Evolutionary conservation across 768 basidiomycete species (phyloP).

Genomic region (Hygrophoropsis aurantiaca): DNA sequence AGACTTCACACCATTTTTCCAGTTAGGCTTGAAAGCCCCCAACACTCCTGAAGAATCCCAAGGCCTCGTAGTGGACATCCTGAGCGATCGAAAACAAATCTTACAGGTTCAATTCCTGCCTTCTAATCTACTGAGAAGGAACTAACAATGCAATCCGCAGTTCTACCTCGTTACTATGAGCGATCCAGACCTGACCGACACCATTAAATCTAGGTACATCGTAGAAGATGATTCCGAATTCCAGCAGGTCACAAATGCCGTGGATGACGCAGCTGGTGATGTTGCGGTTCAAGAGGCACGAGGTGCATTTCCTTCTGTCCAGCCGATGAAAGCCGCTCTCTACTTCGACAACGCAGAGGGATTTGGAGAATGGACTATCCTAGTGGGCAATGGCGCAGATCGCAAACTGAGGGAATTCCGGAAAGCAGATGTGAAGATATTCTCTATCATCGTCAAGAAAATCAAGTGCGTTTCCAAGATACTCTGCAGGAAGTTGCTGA

Average conservation of each 20-base stretch:
- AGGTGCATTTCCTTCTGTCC: slow-evolving; percentile 45
- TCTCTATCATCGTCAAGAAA: slow-evolving; percentile 62
- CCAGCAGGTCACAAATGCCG: background rate
- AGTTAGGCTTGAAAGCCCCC: slow-evolving; percentile 28
- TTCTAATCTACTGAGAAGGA: too few species aligned
- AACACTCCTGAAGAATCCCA: slow-evolving; percentile 15
- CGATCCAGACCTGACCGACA: slow-evolving; percentile 10
- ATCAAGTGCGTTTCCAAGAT: slow-evolving; percentile 51
- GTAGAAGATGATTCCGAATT: slow-evolving; percentile 2
- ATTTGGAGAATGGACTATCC: slow-evolving; percentile 65
- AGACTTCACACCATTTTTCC: slow-evolving; percentile 29
- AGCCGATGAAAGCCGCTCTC: slow-evolving; percentile 59
- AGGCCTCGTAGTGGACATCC: slow-evolving; percentile 13
- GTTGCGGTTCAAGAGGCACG: slow-evolving; percentile 10
- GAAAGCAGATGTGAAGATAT: slow-evolving; percentile 44
- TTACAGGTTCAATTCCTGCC: slow-evolving; percentile 25
- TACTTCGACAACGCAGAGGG: slow-evolving; percentile 59
- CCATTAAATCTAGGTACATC: slow-evolving; percentile 3
- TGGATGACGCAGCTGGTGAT: background rate
- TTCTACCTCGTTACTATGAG: slow-evolving; percentile 23
- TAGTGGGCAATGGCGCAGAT: slow-evolving; percentile 52
- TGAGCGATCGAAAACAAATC: slow-evolving; percentile 21
- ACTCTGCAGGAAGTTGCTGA: background rate
- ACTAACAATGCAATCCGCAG: too few species aligned
- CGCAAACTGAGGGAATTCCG: slow-evolving; percentile 48